phyloP scores from a whole-genome alignment of 306 rosid genomes.

The Prinsepia uniflora region DNA sequence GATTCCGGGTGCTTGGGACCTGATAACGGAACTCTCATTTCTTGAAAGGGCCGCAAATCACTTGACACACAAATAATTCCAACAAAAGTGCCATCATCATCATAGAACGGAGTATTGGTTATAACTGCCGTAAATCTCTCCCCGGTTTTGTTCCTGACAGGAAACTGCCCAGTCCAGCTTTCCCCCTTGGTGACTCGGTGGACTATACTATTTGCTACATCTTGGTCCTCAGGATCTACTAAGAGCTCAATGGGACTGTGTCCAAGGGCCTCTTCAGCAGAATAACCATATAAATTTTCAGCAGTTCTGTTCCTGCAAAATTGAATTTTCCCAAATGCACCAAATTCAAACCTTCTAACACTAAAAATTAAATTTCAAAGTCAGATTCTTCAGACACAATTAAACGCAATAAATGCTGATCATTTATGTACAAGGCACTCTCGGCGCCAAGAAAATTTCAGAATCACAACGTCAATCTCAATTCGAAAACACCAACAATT shows the following conservation, averaged over 20 bases:
- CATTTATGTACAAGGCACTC: constrained; percentile 1
- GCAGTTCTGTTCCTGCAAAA: constrained; percentile 88
- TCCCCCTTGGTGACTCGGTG: constrained; percentile 65
- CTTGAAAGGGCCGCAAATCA: constrained; percentile 67
- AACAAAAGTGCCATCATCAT: constrained; percentile 62
- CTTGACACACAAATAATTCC: constrained; percentile 74
- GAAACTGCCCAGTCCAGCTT: constrained; percentile 89
- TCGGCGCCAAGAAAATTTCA: constrained; percentile 8
- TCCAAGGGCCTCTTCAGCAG: constrained; percentile 80
- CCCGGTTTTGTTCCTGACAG: constrained; percentile 69
- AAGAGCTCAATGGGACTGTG: constrained; percentile 59
- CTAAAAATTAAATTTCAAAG: constrained; percentile 7
- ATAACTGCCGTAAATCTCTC: constrained; percentile 51
- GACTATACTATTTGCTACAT: constrained; percentile 45
- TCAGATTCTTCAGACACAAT: background rate
- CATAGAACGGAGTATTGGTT: constrained; percentile 80
- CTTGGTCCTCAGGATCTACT: constrained; percentile 54
- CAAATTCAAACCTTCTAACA: background rate
- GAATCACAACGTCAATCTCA: constrained; percentile 18
- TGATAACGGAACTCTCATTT: constrained; percentile 38
- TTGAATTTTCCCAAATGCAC: constrained; percentile 19
- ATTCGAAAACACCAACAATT: constrained; percentile 8
- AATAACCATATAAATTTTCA: constrained; percentile 73
- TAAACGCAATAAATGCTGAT: background rate
- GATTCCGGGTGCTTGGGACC: constrained; percentile 33